Base-by-base conservation (phyloP, 2,329 filamentous ascomycete genomes). In the Colletotrichum karsti region DNA sequence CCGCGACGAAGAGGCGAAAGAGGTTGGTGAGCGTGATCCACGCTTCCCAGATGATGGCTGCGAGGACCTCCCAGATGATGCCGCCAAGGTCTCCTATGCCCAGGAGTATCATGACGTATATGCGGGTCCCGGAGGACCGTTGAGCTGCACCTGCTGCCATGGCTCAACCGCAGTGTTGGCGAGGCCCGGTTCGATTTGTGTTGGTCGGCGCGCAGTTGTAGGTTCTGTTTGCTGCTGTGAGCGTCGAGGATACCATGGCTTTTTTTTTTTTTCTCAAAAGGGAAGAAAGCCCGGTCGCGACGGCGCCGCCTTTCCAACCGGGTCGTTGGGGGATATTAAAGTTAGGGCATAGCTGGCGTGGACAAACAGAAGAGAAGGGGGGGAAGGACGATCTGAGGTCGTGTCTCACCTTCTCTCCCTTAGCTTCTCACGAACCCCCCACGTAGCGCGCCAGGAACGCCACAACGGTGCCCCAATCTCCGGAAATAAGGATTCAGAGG, bases 41-140 rank as follows among this genome's bases (percentile, higher is more conserved):
- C 28, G 35, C 61, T 20, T 58, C 53, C 60, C 54, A 65, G 13
- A 54, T 33, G 61, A 68, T 54, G 33, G 28, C 60, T 18, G 60
- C 60, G 33, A 68, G 60, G 37, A 68, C 65, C 54, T 68, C 65
- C 65, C 60, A 68, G 46, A 68, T 18, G 53, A 68, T 59, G 37
- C 30, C 22, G 26, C 60, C 60, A 33, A 68, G 65, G 18, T 37
- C 60, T 22, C 60, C 65, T 13, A 68, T 53, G 65, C 50, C 65
- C 20, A 55, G 60, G 37, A 68, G 44, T 28, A 65, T 22, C 65
- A 68, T 58, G 24, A 68, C 65, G 33, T 62, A 68, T n/a, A 64
- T 26, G 15, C 63, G 65, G 42, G 60, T 48, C 39, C 24, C 51
- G 24, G 61, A 35, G 22, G 53, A 53, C 54, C 54, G 53, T 24